Percentiles rank a stretch among this genome's conserved stretches.
Evolutionary conservation across 2,329 filamentous ascomycete genomes (phyloP).

Genomic region (Tolypocladium ovalisporum): DNA sequence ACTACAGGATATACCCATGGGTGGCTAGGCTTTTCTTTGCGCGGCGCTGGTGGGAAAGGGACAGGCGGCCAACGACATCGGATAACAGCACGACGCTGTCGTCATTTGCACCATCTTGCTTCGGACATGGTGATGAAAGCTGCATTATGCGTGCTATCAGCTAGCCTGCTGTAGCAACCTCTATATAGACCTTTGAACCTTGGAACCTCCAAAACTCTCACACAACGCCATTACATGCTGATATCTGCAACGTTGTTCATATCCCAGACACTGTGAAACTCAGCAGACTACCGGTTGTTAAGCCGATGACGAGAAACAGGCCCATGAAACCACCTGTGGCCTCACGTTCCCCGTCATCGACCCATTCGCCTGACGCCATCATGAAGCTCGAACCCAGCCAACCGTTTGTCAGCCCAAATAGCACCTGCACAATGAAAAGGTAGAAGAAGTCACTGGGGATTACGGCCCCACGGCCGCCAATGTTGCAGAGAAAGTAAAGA

Average conservation of each 20-base stretch:
- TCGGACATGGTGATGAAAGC: background rate
- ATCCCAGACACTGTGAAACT: conserved; percentile 62
- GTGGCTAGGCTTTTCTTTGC: background rate
- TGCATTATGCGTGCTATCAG: background rate
- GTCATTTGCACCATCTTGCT: background rate
- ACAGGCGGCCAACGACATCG: background rate
- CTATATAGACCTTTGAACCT: background rate
- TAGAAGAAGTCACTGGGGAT: conserved; percentile 83
- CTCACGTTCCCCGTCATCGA: conserved; percentile 72
- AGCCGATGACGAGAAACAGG: conserved; percentile 71
- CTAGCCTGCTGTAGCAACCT: background rate
- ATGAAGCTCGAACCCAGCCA: conserved; percentile 81
- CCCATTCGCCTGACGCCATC: conserved; percentile 79
- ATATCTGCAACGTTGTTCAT: conserved; percentile 2
- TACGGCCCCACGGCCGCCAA: conserved; percentile 62
- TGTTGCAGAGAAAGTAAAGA: conserved; percentile 82
- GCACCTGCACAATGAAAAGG: conserved; percentile 67
- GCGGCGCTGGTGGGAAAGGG: background rate
- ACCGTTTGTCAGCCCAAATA: conserved; percentile 78
- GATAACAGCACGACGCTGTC: conserved; percentile 1
- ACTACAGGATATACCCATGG: background rate
- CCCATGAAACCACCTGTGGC: conserved; percentile 93
- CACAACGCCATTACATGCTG: background rate
- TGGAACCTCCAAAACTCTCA: background rate
- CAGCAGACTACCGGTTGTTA: conserved; percentile 76